phyloP scores from a whole-genome alignment of 768 basidiomycete genomes.

The Calocera cornea region DNA sequence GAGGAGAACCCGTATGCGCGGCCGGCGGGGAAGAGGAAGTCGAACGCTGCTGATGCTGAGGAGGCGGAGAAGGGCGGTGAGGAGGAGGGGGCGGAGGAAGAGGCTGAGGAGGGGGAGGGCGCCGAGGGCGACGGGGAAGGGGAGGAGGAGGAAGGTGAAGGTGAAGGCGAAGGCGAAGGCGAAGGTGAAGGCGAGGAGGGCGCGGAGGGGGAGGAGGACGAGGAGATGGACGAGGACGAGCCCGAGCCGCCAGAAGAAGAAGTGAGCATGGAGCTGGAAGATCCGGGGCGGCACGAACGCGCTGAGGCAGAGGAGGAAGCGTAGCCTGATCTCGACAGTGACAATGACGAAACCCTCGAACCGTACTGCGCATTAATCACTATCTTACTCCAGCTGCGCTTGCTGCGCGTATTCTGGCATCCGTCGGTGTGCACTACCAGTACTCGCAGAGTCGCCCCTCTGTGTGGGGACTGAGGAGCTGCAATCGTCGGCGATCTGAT shows the following conservation, averaged over 20 bases:
- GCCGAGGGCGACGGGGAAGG: constrained; percentile 12
- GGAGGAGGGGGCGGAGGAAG: constrained; percentile 14
- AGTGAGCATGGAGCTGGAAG: constrained; percentile 4
- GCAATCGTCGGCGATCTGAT: too few relatives aligned
- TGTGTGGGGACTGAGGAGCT: too few relatives aligned
- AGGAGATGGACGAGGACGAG: constrained; percentile 10
- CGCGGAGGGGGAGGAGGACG: constrained; percentile 23
- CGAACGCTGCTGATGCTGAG: constrained; percentile 14
- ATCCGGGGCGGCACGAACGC: constrained; percentile 15
- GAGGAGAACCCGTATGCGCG: not conserved
- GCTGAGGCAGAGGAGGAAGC: constrained; percentile 12
- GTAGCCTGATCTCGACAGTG: not conserved
- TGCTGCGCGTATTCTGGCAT: too few relatives aligned
- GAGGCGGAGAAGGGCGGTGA: constrained; percentile 19
- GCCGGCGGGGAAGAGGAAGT: constrained; percentile 9
- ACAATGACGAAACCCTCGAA: not conserved
- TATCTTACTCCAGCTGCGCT: not conserved
- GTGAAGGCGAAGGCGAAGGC: constrained; percentile 18
- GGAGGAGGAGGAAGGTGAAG: constrained; percentile 18
- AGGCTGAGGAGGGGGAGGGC: constrained; percentile 5
- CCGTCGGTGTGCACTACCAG: too few relatives aligned
- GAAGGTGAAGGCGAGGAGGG: constrained; percentile 26
- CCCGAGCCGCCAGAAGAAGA: constrained; percentile 8
- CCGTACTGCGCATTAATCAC: not conserved
- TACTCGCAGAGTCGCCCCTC: too few relatives aligned